Conservation (phyloP, 305 asterid species). For the Withania somnifera region DNA sequence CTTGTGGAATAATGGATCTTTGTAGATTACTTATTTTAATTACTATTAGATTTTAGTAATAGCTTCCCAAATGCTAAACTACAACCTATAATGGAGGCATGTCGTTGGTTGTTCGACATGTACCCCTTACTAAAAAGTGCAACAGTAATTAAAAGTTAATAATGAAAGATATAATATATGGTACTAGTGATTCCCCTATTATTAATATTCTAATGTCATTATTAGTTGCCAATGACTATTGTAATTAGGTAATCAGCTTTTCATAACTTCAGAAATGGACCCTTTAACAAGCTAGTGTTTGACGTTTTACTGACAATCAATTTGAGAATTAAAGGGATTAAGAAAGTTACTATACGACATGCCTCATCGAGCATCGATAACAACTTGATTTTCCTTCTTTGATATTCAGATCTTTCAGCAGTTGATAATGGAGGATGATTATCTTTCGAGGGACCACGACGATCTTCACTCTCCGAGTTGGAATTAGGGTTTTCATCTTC, state of each 20-base stretch:
- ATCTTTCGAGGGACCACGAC: slow-evolving; percentile 20
- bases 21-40: neutral
- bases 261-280: neutral
- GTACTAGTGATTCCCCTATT: neutral
- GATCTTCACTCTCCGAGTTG: neutral
- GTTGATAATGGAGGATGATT: slow-evolving; percentile 33
- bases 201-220: neutral
- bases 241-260: neutral
- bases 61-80: slow-evolving; percentile 15
- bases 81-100: slow-evolving; percentile 47
- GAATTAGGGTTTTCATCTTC: slow-evolving; percentile 49
- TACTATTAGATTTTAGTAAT: neutral
- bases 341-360: neutral
- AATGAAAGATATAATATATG: neutral
- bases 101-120: slow-evolving; percentile 52
- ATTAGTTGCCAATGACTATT: neutral
- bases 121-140: slow-evolving; percentile 35
- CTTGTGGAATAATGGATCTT: neutral
- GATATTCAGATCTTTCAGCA: slow-evolving; percentile 42
- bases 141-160: neutral
- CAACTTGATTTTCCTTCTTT: slow-evolving; percentile 58
- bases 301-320: neutral
- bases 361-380: slow-evolving; percentile 76
- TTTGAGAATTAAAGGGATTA: neutral
- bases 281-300: neutral